Percentiles rank a stretch among this genome's conserved stretches.
Evolutionary conservation across 768 basidiomycete genomes (phyloP).

Genomic region (Heimioporus sp.): DNA sequence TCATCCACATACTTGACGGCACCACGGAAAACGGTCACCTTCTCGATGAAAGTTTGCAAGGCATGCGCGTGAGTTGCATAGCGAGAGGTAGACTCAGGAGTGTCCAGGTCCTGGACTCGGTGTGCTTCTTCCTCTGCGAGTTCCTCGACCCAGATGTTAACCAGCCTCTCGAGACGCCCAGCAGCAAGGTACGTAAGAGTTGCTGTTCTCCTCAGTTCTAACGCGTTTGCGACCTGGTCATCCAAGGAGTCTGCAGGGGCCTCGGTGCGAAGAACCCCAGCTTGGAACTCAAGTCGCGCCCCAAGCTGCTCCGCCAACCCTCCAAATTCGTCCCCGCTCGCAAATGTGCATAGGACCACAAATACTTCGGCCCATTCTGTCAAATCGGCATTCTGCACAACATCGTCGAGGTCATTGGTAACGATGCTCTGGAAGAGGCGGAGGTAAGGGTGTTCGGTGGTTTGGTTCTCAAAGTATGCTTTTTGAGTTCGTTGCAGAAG

Average conservation of each 20-base stretch:
- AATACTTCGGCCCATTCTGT: slow-evolving; percentile 97
- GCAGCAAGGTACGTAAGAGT: slow-evolving; percentile 93
- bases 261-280: slow-evolving; percentile 54
- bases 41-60: slow-evolving; percentile 92
- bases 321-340: slow-evolving; percentile 78
- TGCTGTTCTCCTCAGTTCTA: slow-evolving; percentile 77
- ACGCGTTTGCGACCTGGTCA: slow-evolving; percentile 32
- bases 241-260: slow-evolving; percentile 37
- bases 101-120: slow-evolving; percentile 40
- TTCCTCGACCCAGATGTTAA: slow-evolving; percentile 92
- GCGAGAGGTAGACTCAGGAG: slow-evolving; percentile 45
- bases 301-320: slow-evolving; percentile 92
- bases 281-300: slow-evolving; percentile 85
- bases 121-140: slow-evolving; percentile 78
- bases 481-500: slow-evolving; percentile 87
- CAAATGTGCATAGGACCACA: slow-evolving; percentile 94
- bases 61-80: slow-evolving; percentile 84
- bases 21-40: slow-evolving; percentile 89
- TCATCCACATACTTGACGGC: slow-evolving; percentile 79
- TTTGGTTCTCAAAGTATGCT: slow-evolving; percentile 86
- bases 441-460: slow-evolving; percentile 77
- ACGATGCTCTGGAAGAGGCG: slow-evolving; percentile 95
- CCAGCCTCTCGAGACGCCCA: slow-evolving; percentile 79
- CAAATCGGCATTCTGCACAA: slow-evolving; percentile 95
- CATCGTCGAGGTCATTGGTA: slow-evolving; percentile 85